Evolutionary conservation across 108 stramenopile genomes (phyloP), one percentile per base, ranked within the genome.

Genomic region (Skeletonema potamos): DNA sequence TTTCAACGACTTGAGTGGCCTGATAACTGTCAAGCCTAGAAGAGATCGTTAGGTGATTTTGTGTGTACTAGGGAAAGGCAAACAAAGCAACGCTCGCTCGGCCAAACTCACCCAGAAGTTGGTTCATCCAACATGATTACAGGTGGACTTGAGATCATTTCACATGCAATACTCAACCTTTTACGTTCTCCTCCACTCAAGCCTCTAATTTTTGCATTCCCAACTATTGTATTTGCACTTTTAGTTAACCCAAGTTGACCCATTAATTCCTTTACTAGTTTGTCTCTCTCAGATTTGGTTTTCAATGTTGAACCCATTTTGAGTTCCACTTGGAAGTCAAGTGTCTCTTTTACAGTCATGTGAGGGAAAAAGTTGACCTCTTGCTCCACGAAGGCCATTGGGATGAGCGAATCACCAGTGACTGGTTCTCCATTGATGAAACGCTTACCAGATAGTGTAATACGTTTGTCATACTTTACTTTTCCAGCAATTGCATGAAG

Each of bases 111-210:
- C n/a, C n/a, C n/a, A n/a, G n/a, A n/a, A n/a, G 88, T 94, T 3
- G 90, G 87, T 70, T 93, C 92, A 56, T 92, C 95, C 36, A 96
- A 67, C 39, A 96, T 82, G 55, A 96, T 78, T 0, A 94, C 56
- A 27, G 87, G 77, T 11, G 96, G 92, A 58, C 75, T 82, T 6
- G 84, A 81, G 24, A 96, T 86, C 74, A 96, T 87, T 66, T 93
- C 96, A 62, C 87, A 88, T 9, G 93, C 96, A 64, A 97, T 95
- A 20, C 87, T 83, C 8, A 95, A 74, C 34, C 96, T 81, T 57
- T 89, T 90, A 4, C 93, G 83, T 75, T 97, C 91, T 36, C 96
- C 96, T 20, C 96, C 96, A 34, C 85, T 86, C 13, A 96, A 74
- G 2, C 96, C 96, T 30, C 92, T 76, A 24, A 92, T 77, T 68